A percentile compares a stretch with the other conserved stretches of the same genome.
Conservation (phyloP, 768 basidiomycete species). For the Pleurotus citrinopileatus region DNA sequence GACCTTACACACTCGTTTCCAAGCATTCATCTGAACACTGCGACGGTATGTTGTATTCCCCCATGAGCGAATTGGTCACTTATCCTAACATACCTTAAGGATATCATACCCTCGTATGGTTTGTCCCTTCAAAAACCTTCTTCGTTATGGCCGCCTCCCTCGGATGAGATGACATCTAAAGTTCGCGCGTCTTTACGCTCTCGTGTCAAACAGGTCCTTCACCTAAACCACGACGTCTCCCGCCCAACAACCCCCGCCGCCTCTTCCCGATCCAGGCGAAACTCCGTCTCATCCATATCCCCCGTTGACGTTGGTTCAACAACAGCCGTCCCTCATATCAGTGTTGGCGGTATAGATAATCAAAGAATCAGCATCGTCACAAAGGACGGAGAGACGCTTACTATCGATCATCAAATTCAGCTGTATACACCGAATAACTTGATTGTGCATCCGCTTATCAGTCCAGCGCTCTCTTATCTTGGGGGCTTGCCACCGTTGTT, state of each 20-base stretch:
- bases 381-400: constrained; percentile 48
- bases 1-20: constrained; percentile 94
- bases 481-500: constrained; percentile 86
- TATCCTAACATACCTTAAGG: constrained; percentile 37
- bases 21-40: constrained; percentile 79
- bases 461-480: constrained; percentile 76
- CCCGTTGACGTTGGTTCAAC: constrained; percentile 50
- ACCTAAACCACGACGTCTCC: constrained; percentile 25
- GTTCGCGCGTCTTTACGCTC: constrained; percentile 60
- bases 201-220: constrained; percentile 58
- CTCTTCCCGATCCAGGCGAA: constrained; percentile 16
- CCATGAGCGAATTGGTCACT: neutral
- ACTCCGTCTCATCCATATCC: constrained; percentile 24
- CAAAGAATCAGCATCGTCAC: constrained; percentile 46
- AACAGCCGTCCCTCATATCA: constrained; percentile 37
- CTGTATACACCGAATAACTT: constrained; percentile 82
- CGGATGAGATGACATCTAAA: constrained; percentile 53
- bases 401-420: constrained; percentile 73
- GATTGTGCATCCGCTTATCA: constrained; percentile 78
- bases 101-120: constrained; percentile 76
- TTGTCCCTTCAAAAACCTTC: constrained; percentile 78
- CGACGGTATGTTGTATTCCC: constrained; percentile 52
- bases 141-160: constrained; percentile 75
- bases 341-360: constrained; percentile 29
- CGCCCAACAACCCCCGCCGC: constrained; percentile 16